These are phyloP conservation scores for Aspergillus ibericus DNA, from an alignment of 2,329 filamentous ascomycete species.

Conservation along the genomic window DNA sequence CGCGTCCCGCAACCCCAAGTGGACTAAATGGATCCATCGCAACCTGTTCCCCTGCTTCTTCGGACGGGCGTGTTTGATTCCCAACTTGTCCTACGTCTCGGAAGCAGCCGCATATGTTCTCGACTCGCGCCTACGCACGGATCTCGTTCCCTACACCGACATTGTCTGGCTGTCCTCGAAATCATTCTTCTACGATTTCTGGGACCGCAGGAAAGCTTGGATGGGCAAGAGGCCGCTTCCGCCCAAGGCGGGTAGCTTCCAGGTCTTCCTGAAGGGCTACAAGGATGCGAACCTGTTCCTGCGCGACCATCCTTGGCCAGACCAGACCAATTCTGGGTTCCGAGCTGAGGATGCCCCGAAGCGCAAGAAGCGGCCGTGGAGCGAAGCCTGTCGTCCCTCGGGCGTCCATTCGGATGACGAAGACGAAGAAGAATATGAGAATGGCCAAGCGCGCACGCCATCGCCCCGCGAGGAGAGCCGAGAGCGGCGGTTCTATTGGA, in stretches of 20 bases:
- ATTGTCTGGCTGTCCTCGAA: slow-evolving; percentile 93
- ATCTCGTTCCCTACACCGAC: slow-evolving; percentile 94
- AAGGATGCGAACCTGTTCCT: slow-evolving; percentile 96
- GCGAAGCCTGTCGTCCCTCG: slow-evolving; percentile 74
- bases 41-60: slow-evolving; percentile 98
- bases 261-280: slow-evolving; percentile 94
- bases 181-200: slow-evolving; percentile 97
- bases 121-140: slow-evolving; percentile 82
- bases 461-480: slow-evolving; percentile 48
- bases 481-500: slow-evolving; percentile 72
- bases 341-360: slow-evolving; percentile 66
- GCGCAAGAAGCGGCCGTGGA: slow-evolving; percentile 72
- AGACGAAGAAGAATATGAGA: slow-evolving; percentile 55
- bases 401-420: slow-evolving; percentile 61
- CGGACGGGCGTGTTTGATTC: slow-evolving; percentile 90
- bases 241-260: slow-evolving; percentile 90
- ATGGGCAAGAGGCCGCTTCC: slow-evolving; percentile 84
- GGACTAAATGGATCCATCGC: slow-evolving; percentile 99
- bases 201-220: slow-evolving; percentile 86
- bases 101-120: slow-evolving; percentile 96
- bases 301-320: slow-evolving; percentile 94
- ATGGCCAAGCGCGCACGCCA: slow-evolving; percentile 41
- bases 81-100: slow-evolving; percentile 95
- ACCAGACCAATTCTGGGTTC: slow-evolving; percentile 73
- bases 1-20: slow-evolving; percentile 94